Conservation (phyloP, 2,329 filamentous ascomycete genomes). For the Cladosporium halotolerans region DNA sequence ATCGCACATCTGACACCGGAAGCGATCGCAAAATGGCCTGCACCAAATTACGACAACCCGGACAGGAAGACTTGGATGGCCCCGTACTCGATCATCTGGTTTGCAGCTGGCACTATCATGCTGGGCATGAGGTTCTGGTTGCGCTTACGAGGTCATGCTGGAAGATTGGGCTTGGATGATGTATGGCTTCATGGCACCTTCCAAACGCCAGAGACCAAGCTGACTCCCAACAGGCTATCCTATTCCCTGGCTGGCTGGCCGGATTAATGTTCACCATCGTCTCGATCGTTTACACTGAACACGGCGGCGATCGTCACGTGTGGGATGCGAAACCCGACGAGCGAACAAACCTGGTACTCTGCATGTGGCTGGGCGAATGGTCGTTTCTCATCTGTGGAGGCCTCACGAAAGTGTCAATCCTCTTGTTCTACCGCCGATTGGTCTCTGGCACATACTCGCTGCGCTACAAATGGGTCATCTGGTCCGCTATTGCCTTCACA, state of each 20-base stretch:
- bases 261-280: conserved; percentile 20
- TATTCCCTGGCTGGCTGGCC: conserved; percentile 21
- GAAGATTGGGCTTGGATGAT: conserved; percentile 30
- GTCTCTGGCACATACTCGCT: conserved; percentile 30
- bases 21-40: conserved; percentile 13
- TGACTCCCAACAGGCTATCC: conserved; percentile 15
- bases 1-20: conserved; percentile 12
- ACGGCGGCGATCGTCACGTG: conserved; percentile 31
- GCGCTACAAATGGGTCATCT: conserved; percentile 33
- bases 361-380: conserved; percentile 30
- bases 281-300: conserved; percentile 19
- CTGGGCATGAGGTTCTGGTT: conserved; percentile 25
- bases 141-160: conserved; percentile 22
- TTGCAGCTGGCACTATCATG: conserved; percentile 23
- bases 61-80: conserved; percentile 18
- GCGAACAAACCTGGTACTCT: conserved; percentile 16
- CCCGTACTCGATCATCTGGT: conserved; percentile 23
- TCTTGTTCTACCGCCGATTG: conserved; percentile 40
- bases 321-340: conserved; percentile 28
- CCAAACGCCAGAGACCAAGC: neutral
- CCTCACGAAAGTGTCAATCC: conserved; percentile 33
- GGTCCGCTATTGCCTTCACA: conserved; percentile 34
- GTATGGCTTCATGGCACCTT: conserved; percentile 13
- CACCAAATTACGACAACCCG: conserved; percentile 15
- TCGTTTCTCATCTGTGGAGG: conserved; percentile 29